phyloP scores from a whole-genome alignment of 805 yeast genomes.

The Candida taoyuanica region DNA sequence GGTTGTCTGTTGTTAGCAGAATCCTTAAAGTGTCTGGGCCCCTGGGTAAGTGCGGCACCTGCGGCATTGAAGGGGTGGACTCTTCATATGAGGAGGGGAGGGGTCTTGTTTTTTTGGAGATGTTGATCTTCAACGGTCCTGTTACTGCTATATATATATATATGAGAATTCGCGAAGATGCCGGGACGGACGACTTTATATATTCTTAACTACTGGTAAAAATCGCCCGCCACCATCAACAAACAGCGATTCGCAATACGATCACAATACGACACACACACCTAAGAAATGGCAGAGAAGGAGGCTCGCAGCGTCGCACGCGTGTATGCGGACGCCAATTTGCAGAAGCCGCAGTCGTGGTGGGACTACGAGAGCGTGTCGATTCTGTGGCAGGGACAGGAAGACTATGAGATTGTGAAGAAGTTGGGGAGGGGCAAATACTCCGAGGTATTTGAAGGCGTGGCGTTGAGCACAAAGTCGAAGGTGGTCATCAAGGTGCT shows the following conservation, averaged over 20 bases:
- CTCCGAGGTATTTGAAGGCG: slow-evolving; percentile 88
- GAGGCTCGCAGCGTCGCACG: slow-evolving; percentile 48
- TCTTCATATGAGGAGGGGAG: too few relatives aligned
- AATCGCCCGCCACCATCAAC: too few relatives aligned
- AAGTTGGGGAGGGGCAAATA: slow-evolving; percentile 92
- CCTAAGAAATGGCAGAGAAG: background rate
- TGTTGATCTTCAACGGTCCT: too few relatives aligned
- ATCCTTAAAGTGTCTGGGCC: slow-evolving; percentile 70
- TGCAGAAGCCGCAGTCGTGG: slow-evolving; percentile 68
- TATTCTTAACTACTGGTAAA: too few relatives aligned
- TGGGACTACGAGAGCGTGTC: slow-evolving; percentile 80
- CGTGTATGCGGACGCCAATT: slow-evolving; percentile 80
- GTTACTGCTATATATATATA: too few relatives aligned
- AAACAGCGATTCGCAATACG: too few relatives aligned
- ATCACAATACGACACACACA: slow-evolving; percentile 2
- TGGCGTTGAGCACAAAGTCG: slow-evolving; percentile 54
- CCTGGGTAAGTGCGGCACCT: slow-evolving; percentile 36
- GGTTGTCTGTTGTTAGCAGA: slow-evolving; percentile 90
- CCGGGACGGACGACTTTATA: too few relatives aligned
- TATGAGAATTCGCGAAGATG: too few relatives aligned
- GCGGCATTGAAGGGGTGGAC: slow-evolving; percentile 22
- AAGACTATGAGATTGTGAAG: slow-evolving; percentile 77
- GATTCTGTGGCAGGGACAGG: slow-evolving; percentile 80
- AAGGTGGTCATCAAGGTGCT: slow-evolving; percentile 84
- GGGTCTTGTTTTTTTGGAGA: too few relatives aligned